phyloP scores from a whole-genome alignment of 1,284 basidiomycete species.

The Schizophyllum amplum region DNA sequence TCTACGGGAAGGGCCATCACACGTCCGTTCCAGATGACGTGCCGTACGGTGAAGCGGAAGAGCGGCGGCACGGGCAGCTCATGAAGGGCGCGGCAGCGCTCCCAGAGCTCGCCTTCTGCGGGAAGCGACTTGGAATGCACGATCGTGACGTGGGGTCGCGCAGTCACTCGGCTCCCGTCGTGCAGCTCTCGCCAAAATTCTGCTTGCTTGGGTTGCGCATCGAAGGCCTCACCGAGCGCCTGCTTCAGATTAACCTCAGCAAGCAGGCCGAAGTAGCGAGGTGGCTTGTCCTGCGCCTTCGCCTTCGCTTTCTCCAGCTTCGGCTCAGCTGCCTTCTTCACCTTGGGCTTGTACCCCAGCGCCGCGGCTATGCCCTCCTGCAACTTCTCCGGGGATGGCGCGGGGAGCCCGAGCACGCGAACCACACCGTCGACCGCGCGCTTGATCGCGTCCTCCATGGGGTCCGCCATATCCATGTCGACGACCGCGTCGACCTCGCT shows the following conservation, averaged over 20 bases:
- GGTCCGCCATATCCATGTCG: slow-evolving; percentile 53
- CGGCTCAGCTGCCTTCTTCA: slow-evolving; percentile 26
- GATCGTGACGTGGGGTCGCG: slow-evolving; percentile 80
- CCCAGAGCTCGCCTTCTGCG: slow-evolving; percentile 52
- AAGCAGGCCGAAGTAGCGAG: slow-evolving; percentile 72
- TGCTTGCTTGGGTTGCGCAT: slow-evolving; percentile 17
- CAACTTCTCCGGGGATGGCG: slow-evolving; percentile 50
- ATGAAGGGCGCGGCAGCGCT: slow-evolving; percentile 46
- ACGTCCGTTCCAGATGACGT: slow-evolving; percentile 70
- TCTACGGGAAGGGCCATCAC: slow-evolving; percentile 75
- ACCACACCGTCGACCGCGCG: slow-evolving; percentile 57
- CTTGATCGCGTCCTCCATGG: slow-evolving; percentile 45
- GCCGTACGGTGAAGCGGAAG: slow-evolving; percentile 56
- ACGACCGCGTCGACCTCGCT: slow-evolving; percentile 61
- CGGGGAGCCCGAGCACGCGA: slow-evolving; percentile 37
- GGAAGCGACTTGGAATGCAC: slow-evolving; percentile 63
- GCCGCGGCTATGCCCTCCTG: slow-evolving; percentile 50
- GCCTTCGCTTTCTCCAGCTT: slow-evolving; percentile 25
- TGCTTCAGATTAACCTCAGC: slow-evolving; percentile 60
- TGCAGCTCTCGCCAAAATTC: slow-evolving; percentile 47
- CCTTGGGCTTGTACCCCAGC: slow-evolving; percentile 37
- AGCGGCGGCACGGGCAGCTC: slow-evolving; percentile 35
- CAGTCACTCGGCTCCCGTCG: slow-evolving; percentile 40
- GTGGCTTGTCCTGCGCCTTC: slow-evolving; percentile 14
- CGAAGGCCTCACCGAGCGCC: slow-evolving; percentile 30